These are phyloP conservation scores for Phytophthora macrochlamydospora DNA, from an alignment of 352 stramenopile genomes.

Conservation along the genomic window DNA sequence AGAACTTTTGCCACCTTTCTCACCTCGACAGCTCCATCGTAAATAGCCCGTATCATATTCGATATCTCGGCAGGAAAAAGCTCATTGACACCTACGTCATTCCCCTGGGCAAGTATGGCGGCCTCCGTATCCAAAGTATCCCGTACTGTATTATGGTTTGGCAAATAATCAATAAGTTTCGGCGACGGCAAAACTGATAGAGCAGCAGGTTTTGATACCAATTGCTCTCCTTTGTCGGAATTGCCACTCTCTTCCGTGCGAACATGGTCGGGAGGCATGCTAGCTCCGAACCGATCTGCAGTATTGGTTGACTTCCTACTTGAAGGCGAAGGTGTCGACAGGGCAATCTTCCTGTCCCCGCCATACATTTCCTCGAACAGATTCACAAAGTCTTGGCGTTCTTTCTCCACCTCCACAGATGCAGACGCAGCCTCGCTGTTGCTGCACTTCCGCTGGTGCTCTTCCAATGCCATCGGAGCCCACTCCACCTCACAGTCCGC, in stretches of 20 bases:
- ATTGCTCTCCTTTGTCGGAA: too few species aligned
- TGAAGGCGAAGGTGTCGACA: constrained; percentile 19
- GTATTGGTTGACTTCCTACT: background rate
- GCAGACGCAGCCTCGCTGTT: background rate
- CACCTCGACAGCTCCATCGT: constrained; percentile 12
- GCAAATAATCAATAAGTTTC: too few species aligned
- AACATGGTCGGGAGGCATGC: too few species aligned
- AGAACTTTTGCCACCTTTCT: background rate
- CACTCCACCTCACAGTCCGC: constrained; percentile 28
- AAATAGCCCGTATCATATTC: constrained; percentile 15
- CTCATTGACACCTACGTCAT: too few species aligned
- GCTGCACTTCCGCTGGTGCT: constrained; percentile 14
- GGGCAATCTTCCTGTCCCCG: constrained; percentile 5
- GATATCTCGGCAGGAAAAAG: constrained; percentile 2
- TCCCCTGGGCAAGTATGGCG: too few species aligned
- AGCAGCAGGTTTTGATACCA: too few species aligned
- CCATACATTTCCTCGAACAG: constrained; percentile 39
- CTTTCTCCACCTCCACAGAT: background rate
- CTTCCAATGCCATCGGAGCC: constrained; percentile 26
- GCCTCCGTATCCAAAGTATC: too few species aligned
- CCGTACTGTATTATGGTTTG: too few species aligned
- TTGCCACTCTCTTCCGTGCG: too few species aligned
- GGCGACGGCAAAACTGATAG: too few species aligned
- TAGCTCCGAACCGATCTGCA: background rate
- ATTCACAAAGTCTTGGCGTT: constrained; percentile 19